Conservation (phyloP, 495 filamentous ascomycete genomes). For the Beverwykella pulmonaria region DNA sequence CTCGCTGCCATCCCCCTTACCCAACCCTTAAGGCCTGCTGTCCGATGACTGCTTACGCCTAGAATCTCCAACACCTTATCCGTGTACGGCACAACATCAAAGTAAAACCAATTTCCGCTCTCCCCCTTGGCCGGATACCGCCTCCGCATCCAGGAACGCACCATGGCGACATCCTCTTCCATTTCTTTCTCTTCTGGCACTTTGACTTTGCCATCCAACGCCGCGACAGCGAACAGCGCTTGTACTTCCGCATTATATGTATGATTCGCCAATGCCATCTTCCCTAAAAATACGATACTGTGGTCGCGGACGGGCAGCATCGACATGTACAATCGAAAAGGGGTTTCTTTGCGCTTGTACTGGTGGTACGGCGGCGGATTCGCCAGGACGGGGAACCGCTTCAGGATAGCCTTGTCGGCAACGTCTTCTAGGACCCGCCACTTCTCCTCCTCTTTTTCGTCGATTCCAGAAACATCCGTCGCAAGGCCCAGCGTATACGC, state of each 20-base stretch:
- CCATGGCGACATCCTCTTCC: slow-evolving; percentile 45
- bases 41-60: slow-evolving; percentile 41
- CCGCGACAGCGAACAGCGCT: slow-evolving; percentile 51
- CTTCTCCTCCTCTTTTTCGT: slow-evolving; percentile 1
- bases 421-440: slow-evolving; percentile 43
- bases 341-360: slow-evolving; percentile 37
- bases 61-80: slow-evolving; percentile 44
- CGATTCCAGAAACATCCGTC: background rate
- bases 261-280: slow-evolving; percentile 42
- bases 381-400: slow-evolving; percentile 46
- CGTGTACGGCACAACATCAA: slow-evolving; percentile 45
- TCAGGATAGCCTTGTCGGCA: slow-evolving; percentile 46
- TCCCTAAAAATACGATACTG: slow-evolving; percentile 52
- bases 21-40: slow-evolving; percentile 39
- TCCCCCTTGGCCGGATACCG: slow-evolving; percentile 48
- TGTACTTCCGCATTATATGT: slow-evolving; percentile 51
- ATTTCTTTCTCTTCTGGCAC: slow-evolving; percentile 40
- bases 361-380: slow-evolving; percentile 43
- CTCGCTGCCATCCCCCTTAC: slow-evolving; percentile 39
- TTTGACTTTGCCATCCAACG: slow-evolving; percentile 45
- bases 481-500: slow-evolving; percentile 1
- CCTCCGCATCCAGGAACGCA: slow-evolving; percentile 44
- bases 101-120: slow-evolving; percentile 46
- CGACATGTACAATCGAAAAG: slow-evolving; percentile 48
- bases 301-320: slow-evolving; percentile 47